phyloP scores from a whole-genome alignment of 768 basidiomycete species.

The Nevesoporus exiguus region DNA sequence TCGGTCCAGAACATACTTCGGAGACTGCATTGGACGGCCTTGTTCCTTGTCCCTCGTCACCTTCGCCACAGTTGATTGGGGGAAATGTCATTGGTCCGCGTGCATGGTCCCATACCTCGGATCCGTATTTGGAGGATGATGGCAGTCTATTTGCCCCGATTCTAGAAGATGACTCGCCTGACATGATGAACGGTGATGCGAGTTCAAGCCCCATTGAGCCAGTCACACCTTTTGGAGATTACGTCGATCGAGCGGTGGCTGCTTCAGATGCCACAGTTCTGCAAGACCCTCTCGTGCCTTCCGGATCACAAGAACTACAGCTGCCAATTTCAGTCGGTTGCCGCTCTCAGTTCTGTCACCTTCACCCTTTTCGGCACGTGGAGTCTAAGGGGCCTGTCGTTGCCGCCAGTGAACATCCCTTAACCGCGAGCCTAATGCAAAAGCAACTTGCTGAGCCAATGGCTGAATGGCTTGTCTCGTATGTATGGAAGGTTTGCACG shows the following conservation, averaged over 20 bases:
- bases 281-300: constrained; percentile 21
- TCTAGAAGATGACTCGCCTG: constrained; percentile 64
- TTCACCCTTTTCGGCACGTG: constrained; percentile 14
- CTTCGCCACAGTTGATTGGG: constrained; percentile 13
- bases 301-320: constrained; percentile 15
- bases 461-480: constrained; percentile 74
- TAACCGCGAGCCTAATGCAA: constrained; percentile 50
- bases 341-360: constrained; percentile 23
- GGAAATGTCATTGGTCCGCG: not conserved
- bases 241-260: constrained; percentile 68
- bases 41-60: not conserved
- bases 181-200: constrained; percentile 46
- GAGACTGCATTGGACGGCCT: not conserved
- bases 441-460: constrained; percentile 74
- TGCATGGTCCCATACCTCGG: constrained; percentile 18
- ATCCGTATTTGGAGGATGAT: constrained; percentile 26
- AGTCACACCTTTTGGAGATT: constrained; percentile 73
- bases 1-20: not conserved
- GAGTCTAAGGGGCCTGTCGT: constrained; percentile 31
- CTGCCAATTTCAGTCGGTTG: constrained; percentile 26
- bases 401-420: constrained; percentile 36
- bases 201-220: constrained; percentile 71
- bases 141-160: constrained; percentile 53
- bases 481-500: constrained; percentile 80
- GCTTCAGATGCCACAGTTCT: constrained; percentile 31